phyloP scores from a whole-genome alignment of 768 basidiomycete genomes.

The Lactifluus rugatus region DNA sequence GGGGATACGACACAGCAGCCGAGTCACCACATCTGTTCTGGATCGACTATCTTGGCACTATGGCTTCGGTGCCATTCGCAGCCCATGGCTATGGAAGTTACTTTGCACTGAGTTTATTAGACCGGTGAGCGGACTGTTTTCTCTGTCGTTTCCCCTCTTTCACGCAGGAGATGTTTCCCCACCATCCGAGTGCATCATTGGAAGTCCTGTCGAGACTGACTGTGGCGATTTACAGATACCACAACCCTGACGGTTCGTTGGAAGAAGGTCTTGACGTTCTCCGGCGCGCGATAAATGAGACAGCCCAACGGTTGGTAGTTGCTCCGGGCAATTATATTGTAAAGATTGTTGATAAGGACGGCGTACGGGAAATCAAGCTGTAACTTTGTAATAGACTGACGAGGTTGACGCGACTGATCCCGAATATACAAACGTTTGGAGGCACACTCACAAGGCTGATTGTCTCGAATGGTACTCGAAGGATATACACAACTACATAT shows the following conservation, averaged over 20 bases:
- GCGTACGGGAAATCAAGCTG: constrained; percentile 71
- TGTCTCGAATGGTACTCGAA: no score
- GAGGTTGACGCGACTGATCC: background rate
- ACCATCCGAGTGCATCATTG: background rate
- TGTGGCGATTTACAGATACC: constrained; percentile 48
- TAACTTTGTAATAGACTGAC: constrained; percentile 1
- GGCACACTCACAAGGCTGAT: background rate
- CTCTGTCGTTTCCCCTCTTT: background rate
- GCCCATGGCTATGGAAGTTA: constrained; percentile 95
- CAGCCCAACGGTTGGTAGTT: constrained; percentile 73
- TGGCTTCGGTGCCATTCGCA: constrained; percentile 80
- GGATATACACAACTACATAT: no score
- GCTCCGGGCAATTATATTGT: constrained; percentile 77
- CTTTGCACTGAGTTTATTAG: constrained; percentile 85
- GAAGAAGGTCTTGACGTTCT: constrained; percentile 82
- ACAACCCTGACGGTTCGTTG: constrained; percentile 74
- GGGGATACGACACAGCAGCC: constrained; percentile 79
- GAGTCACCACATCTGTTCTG: constrained; percentile 77
- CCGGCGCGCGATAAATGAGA: constrained; percentile 81
- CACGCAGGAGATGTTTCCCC: background rate
- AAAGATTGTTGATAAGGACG: constrained; percentile 88
- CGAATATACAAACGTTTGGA: background rate
- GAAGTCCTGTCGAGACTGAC: constrained; percentile 5
- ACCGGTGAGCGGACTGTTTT: constrained; percentile 48
- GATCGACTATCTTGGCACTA: constrained; percentile 93